Evolutionary conservation across 768 basidiomycete genomes (phyloP).

Genomic region (Boletus coccyginus): DNA sequence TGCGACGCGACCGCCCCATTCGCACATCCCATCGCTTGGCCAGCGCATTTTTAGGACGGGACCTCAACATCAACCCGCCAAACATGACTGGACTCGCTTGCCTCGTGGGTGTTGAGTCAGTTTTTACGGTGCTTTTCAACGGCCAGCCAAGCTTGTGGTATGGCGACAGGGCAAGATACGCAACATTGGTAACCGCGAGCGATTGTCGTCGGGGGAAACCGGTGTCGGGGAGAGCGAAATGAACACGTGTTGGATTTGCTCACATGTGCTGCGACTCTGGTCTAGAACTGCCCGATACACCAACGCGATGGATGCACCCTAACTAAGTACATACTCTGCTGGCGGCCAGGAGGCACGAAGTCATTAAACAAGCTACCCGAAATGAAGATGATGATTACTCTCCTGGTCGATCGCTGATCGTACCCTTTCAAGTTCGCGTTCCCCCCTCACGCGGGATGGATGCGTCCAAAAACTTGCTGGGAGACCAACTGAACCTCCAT

Average conservation of each 20-base stretch:
- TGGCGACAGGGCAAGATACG: not conserved
- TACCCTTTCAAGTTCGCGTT: conserved; percentile 6
- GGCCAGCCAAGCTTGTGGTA: not conserved
- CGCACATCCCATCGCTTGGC: conserved; percentile 16
- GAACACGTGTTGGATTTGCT: conserved; percentile 8
- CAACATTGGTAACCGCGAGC: not conserved
- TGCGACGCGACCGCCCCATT: conserved; percentile 13
- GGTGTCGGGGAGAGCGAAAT: conserved; percentile 10
- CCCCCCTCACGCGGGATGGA: not conserved
- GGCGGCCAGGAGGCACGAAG: conserved; percentile 8
- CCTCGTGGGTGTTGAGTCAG: not conserved
- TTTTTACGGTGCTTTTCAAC: not conserved
- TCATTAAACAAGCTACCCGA: conserved; percentile 24
- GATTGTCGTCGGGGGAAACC: not conserved
- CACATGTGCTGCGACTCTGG: conserved; percentile 7
- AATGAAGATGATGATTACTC: conserved; percentile 23
- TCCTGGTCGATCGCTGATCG: conserved; percentile 28
- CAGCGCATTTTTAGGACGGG: not conserved
- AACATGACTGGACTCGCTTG: not conserved
- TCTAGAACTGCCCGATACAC: conserved; percentile 11
- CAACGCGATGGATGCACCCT: not conserved
- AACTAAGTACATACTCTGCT: not conserved
- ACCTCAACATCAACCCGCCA: not conserved
- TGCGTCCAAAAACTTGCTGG: not conserved
- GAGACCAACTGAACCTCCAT: not conserved